Conservation (phyloP, 768 basidiomycete genomes). For the Amanita subjunquillea region DNA sequence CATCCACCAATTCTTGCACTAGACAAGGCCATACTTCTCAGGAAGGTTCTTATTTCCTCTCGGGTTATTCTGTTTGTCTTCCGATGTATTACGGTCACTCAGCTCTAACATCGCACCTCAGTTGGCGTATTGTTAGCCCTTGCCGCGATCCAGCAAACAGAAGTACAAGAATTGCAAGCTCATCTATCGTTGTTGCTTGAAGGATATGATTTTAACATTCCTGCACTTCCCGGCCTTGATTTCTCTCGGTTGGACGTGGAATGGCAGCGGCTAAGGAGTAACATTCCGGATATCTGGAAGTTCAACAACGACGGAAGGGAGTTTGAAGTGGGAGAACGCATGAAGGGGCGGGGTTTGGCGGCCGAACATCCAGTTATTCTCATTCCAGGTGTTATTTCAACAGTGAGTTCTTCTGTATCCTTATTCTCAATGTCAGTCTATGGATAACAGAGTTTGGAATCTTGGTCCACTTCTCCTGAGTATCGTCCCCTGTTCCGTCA, state of each 20-base stretch:
- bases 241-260: conserved; percentile 60
- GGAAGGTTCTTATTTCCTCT: conserved; percentile 62
- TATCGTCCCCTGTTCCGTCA: conserved; percentile 89
- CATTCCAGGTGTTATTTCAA: conserved; percentile 87
- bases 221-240: conserved; percentile 54
- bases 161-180: conserved; percentile 59
- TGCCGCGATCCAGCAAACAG: conserved; percentile 53
- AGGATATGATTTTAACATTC: conserved; percentile 60
- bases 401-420: conserved; percentile 33
- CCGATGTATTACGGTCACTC: not conserved
- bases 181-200: conserved; percentile 58
- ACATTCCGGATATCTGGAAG: conserved; percentile 76
- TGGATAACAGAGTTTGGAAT: conserved; percentile 60
- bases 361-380: conserved; percentile 75
- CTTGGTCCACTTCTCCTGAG: conserved; percentile 85
- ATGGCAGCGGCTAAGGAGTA: conserved; percentile 57
- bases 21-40: not conserved
- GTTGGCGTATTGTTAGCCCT: conserved; percentile 61
- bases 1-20: not conserved
- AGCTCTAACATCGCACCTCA: conserved; percentile 14
- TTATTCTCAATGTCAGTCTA: not conserved
- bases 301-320: conserved; percentile 73
- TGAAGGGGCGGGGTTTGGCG: conserved; percentile 51
- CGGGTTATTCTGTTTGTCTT: conserved; percentile 43
- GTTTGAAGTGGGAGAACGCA: conserved; percentile 64